phyloP scores from a whole-genome alignment of 257 asterid species.

The Solanum sejunctum region DNA sequence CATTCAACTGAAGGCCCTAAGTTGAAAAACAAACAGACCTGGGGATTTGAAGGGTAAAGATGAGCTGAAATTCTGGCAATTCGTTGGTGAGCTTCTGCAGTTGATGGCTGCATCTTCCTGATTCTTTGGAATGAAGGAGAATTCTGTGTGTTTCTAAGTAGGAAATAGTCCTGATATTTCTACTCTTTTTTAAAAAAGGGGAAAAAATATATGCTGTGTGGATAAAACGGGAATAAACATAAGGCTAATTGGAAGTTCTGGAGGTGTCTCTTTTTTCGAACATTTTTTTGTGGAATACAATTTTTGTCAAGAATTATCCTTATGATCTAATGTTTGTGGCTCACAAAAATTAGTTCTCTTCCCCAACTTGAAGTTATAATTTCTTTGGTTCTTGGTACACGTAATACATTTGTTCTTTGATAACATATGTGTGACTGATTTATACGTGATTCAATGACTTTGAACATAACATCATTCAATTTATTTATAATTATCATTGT shows the following conservation, averaged over 20 bases:
- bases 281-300: constrained; percentile 9
- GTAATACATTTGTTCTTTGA: no score
- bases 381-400: background rate
- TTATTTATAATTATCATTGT: background rate
- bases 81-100: constrained; percentile 48
- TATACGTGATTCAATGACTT: background rate
- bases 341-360: constrained; percentile 3
- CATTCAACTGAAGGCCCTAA: background rate
- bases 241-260: background rate
- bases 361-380: background rate
- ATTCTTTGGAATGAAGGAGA: background rate
- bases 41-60: constrained; percentile 57
- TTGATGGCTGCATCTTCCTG: constrained; percentile 11
- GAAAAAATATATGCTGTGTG: background rate
- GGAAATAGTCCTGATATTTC: background rate
- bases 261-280: background rate
- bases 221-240: background rate
- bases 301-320: constrained; percentile 35
- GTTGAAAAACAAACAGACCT: constrained; percentile 21
- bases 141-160: background rate
- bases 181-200: background rate
- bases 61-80: constrained; percentile 82
- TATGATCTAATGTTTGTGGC: constrained; percentile 51
- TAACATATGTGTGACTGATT: background rate
- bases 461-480: background rate